These are phyloP conservation scores for Chlamydomonas sp. DNA, from an alignment of 139 green algal genomes.

Conservation along the genomic window DNA sequence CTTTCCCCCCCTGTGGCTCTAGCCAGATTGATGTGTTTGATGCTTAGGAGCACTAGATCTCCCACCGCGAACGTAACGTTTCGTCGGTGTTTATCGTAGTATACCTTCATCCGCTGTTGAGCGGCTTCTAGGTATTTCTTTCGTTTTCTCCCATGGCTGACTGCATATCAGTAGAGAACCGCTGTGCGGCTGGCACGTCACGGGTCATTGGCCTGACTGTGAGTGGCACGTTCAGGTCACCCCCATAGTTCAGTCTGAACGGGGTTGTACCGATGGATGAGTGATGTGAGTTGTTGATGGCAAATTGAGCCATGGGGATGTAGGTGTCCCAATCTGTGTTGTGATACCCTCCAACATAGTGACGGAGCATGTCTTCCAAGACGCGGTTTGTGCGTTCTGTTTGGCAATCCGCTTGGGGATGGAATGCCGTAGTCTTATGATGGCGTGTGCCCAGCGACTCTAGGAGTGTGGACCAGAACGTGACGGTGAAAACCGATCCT, in stretches of 20 bases:
- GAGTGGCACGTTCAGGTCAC: conserved; percentile 22
- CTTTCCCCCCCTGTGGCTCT: neutral
- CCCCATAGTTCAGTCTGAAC: conserved; percentile 39
- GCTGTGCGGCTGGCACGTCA: conserved; percentile 2
- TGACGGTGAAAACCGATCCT: neutral
- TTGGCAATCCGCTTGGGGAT: conserved; percentile 44
- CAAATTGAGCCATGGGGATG: conserved; percentile 38
- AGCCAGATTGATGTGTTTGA: conserved; percentile 10
- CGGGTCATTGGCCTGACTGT: neutral
- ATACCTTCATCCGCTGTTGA: conserved; percentile 13
- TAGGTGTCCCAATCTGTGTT: conserved; percentile 44
- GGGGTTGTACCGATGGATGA: conserved; percentile 20
- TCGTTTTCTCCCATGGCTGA: neutral
- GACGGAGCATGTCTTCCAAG: conserved; percentile 46
- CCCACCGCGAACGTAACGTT: neutral
- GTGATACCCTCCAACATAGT: conserved; percentile 26
- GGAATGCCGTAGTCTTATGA: conserved; percentile 8
- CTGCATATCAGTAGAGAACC: conserved; percentile 1
- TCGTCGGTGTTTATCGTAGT: neutral
- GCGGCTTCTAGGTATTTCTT: conserved; percentile 8
- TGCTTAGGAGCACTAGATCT: conserved; percentile 21
- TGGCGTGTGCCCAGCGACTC: neutral
- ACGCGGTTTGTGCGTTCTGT: conserved; percentile 50
- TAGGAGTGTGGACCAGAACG: conserved; percentile 27
- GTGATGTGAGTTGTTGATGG: conserved; percentile 39